Conservation (phyloP, 352 stramenopile genomes). For the Phytophthora aleatoria region DNA sequence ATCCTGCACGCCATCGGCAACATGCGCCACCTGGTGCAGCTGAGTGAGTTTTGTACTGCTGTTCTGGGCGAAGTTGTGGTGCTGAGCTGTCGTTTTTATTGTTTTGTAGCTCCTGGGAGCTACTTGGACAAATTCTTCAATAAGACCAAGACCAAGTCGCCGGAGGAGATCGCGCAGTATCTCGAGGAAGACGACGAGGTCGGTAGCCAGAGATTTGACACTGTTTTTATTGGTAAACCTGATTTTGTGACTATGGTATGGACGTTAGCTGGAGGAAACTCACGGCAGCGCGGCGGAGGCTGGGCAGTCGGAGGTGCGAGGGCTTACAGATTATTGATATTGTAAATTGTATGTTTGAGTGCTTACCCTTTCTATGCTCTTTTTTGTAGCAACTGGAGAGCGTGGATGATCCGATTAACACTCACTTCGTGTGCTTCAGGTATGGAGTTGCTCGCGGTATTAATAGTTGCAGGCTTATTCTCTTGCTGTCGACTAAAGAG, state of each 20-base stretch:
- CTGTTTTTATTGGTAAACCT: background rate
- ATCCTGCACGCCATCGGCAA: slow-evolving; percentile 95
- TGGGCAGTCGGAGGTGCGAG: slow-evolving; percentile 83
- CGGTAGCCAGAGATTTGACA: background rate
- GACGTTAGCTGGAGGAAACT: slow-evolving; percentile 85
- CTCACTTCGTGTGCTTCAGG: slow-evolving; percentile 97
- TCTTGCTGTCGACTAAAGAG: background rate
- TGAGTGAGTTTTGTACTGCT: slow-evolving; percentile 45
- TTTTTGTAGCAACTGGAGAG: slow-evolving; percentile 77
- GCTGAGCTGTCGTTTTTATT: background rate
- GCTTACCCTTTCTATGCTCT: background rate
- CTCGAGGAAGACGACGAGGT: slow-evolving; percentile 92
- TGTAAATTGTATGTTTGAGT: background rate
- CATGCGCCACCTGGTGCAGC: slow-evolving; percentile 70
- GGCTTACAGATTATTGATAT: background rate
- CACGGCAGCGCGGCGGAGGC: slow-evolving; percentile 91
- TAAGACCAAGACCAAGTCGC: slow-evolving; percentile 77
- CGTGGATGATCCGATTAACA: slow-evolving; percentile 93
- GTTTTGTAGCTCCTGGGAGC: slow-evolving; percentile 46
- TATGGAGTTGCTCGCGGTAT: slow-evolving; percentile 14
- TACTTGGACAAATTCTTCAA: slow-evolving; percentile 88
- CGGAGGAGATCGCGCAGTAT: slow-evolving; percentile 83
- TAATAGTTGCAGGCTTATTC: background rate
- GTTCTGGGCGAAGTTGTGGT: background rate
- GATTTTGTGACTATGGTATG: slow-evolving; percentile 3